Evolutionary conservation across 805 yeast species (phyloP), one percentile per base, ranked within the genome.

Genomic region (Kodamaea lidongshanica): DNA sequence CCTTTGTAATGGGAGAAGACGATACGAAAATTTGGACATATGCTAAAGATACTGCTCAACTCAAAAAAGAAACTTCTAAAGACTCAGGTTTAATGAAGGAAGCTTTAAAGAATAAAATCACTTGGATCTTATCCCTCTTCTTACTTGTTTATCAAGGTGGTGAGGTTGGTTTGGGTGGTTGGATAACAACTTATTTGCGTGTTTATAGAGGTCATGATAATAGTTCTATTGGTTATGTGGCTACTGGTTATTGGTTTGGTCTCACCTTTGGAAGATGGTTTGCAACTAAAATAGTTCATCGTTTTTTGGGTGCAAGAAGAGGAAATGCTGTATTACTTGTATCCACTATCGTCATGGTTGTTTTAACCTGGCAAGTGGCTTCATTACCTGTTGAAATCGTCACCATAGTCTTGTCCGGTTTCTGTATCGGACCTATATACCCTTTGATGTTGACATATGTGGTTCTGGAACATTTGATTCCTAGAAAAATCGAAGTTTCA

Each of bases 371-470:
- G 51, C 36, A 29, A 5, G 28, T 42, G 3, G 25, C 42, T 4
- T 37, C 24, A 25, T 32, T 32, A 22, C 28, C 42, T 7, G 35
- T 35, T 9, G 43, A 39, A 37, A 37, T 44, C 25, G 39, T 39
- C 12, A 41, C 45, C 16, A 46, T 45, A 10, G 32, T 42, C 4
- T 16, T 46, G 10, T 38, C 45, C 10, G 52, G 52, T 0, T 28
- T 41, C 7, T n/a, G 24, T 11, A 46, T 45, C 4, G 89, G 88
- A 0, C 88, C 88, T 2, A 57, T 74, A 19, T 81, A 77, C 51
- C 70, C 67, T n/a, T 50, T 72, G 40, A 57, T 70, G 69, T 51
- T 72, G 23, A 55, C 71, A 1, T 45, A 65, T 7, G 55, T 65
- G 6, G 61, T 70, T 1, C 54, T 56, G 33, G 38, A 28, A 7